These are phyloP conservation scores for Chrysanthemum seticuspe DNA, from an alignment of 129 eudicot species.

Conservation along the genomic window DNA sequence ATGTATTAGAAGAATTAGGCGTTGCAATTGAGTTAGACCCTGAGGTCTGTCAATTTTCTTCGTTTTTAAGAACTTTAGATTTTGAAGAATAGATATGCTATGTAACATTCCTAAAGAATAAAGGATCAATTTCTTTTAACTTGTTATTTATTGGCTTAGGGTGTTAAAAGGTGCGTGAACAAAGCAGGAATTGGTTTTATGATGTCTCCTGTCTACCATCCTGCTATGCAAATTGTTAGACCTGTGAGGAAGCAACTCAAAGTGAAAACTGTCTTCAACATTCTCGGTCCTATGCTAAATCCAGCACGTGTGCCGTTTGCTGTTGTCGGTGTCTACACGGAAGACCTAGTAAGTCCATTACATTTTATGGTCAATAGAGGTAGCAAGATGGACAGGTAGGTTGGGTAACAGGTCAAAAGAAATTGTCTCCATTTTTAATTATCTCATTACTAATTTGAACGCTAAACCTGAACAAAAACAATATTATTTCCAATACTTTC, in stretches of 20 bases:
- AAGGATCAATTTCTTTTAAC: not conserved
- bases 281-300: slow-evolving; percentile 88
- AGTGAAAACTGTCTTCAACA: slow-evolving; percentile 92
- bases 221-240: slow-evolving; percentile 89
- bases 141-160: slow-evolving; percentile 36
- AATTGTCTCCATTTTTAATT: too few species aligned
- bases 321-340: slow-evolving; percentile 89
- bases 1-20: slow-evolving; percentile 87
- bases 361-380: not conserved
- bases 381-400: slow-evolving; percentile 1
- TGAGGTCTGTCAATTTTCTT: slow-evolving; percentile 51
- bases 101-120: not conserved
- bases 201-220: slow-evolving; percentile 92
- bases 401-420: not conserved
- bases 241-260: slow-evolving; percentile 80
- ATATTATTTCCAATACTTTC: too few species aligned
- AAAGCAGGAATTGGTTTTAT: slow-evolving; percentile 90
- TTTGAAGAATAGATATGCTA: not conserved
- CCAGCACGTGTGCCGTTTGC: slow-evolving; percentile 92
- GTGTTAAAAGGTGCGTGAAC: slow-evolving; percentile 67
- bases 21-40: slow-evolving; percentile 75
- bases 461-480: too few species aligned
- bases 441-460: too few species aligned
- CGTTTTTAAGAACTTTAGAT: not conserved
- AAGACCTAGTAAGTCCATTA: slow-evolving; percentile 65